Percentiles rank a stretch among this genome's conserved stretches.
Evolutionary conservation across 768 basidiomycete genomes (phyloP).

Genomic region (Suillus alpinus): DNA sequence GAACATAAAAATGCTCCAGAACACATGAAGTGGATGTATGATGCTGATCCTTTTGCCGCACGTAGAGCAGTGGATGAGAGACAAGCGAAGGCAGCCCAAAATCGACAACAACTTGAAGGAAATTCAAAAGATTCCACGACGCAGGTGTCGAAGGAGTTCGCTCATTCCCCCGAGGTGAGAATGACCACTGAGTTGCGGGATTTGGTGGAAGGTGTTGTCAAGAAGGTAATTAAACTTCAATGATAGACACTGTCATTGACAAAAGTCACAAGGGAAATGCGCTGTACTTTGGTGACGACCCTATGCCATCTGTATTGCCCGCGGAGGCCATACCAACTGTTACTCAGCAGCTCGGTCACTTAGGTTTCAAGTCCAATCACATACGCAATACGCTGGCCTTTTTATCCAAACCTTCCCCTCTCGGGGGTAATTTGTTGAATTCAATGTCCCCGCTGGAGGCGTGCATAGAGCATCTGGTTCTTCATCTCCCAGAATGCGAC

Average conservation of each 20-base stretch:
- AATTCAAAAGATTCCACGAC: conserved; percentile 12
- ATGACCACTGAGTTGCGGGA: conserved; percentile 79
- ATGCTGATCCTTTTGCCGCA: conserved; percentile 82
- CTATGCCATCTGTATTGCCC: conserved; percentile 33
- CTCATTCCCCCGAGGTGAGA: conserved; percentile 67
- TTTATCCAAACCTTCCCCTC: conserved; percentile 52
- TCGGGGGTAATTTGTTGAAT: conserved; percentile 60
- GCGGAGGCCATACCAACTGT: conserved; percentile 43
- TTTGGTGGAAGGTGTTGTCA: conserved; percentile 76
- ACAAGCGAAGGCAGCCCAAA: conserved; percentile 55
- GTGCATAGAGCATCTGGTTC: conserved; percentile 78
- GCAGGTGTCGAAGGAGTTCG: conserved; percentile 36
- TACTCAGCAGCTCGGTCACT: conserved; percentile 50
- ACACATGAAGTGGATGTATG: conserved; percentile 84
- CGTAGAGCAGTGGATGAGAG: conserved; percentile 63
- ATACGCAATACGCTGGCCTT: conserved; percentile 52
- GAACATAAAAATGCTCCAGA: conserved; percentile 68
- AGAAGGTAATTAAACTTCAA: conserved; percentile 49
- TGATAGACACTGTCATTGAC: conserved; percentile 1
- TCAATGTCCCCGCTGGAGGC: conserved; percentile 68
- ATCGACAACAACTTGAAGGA: conserved; percentile 36
- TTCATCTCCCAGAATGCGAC: conserved; percentile 85
- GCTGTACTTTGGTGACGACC: conserved; percentile 44
- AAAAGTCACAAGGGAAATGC: conserved; percentile 41
- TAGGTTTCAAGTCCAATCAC: conserved; percentile 67